A percentile compares a stretch with the other conserved stretches of the same genome.
These are phyloP conservation scores for Platismatia glauca DNA, from an alignment of 495 filamentous ascomycete species.

Conservation along the genomic window DNA sequence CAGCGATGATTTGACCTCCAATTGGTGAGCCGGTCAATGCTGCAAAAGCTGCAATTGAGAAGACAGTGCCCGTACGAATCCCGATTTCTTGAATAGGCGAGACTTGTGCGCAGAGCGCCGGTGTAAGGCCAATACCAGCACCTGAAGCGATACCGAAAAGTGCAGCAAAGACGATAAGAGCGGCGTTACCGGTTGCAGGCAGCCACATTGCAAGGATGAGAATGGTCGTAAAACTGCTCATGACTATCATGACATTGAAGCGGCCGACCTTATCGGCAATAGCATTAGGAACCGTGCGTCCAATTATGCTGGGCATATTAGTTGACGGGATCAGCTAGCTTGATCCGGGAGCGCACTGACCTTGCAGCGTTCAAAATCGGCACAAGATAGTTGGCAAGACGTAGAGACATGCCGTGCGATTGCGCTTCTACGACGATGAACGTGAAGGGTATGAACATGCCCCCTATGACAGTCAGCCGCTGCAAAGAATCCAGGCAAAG, in stretches of 20 bases:
- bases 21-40: constrained; percentile 58
- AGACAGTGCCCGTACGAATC: constrained; percentile 19
- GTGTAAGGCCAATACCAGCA: constrained; percentile 28
- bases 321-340: background rate
- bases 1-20: constrained; percentile 38
- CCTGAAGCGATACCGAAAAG: constrained; percentile 33
- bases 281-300: constrained; percentile 28
- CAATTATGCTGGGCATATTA: constrained; percentile 17
- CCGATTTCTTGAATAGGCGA: constrained; percentile 26
- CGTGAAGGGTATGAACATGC: constrained; percentile 43
- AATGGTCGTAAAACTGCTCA: constrained; percentile 23
- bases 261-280: constrained; percentile 30
- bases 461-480: constrained; percentile 19
- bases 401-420: constrained; percentile 29
- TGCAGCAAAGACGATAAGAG: constrained; percentile 27
- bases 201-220: constrained; percentile 32
- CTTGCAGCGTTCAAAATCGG: constrained; percentile 42
- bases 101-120: constrained; percentile 27
- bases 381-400: constrained; percentile 36
- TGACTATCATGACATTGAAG: constrained; percentile 30
- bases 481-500: background rate
- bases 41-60: constrained; percentile 33
- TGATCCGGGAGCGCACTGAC: constrained; percentile 11
- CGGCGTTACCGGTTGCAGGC: constrained; percentile 20
- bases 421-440: constrained; percentile 35